These are phyloP conservation scores for Torrubiella hemipterigena DNA, from an alignment of 2,329 filamentous ascomycete genomes.

Conservation along the genomic window DNA sequence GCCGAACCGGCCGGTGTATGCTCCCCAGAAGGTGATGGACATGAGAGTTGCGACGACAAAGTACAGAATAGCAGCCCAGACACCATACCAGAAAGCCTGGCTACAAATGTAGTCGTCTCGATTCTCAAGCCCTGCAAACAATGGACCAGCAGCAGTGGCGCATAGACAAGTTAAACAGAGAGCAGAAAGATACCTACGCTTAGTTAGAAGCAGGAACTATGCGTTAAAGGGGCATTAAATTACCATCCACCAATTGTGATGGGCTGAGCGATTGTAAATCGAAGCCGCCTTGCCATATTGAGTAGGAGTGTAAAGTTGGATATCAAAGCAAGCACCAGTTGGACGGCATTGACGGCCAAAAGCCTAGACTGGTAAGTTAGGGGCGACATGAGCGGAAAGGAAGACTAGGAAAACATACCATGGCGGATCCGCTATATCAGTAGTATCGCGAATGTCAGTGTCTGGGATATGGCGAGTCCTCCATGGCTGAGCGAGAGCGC, in stretches of 20 bases:
- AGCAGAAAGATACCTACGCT: constrained; percentile 40
- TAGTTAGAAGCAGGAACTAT: background rate
- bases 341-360: constrained; percentile 63
- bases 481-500: constrained; percentile 74
- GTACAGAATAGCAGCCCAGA: constrained; percentile 71
- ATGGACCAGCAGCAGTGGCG: constrained; percentile 51
- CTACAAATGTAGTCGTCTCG: constrained; percentile 51
- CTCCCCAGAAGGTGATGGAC: constrained; percentile 68
- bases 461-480: constrained; percentile 42
- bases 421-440: constrained; percentile 50
- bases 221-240: background rate
- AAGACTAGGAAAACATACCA: constrained; percentile 39
- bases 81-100: constrained; percentile 77
- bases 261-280: constrained; percentile 73
- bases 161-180: constrained; percentile 55
- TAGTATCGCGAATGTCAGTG: constrained; percentile 33
- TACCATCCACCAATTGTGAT: constrained; percentile 75
- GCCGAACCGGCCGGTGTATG: constrained; percentile 55
- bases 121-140: constrained; percentile 21
- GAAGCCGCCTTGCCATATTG: constrained; percentile 72
- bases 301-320: constrained; percentile 75
- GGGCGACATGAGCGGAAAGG: background rate
- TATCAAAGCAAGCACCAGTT: constrained; percentile 61
- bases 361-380: constrained; percentile 33
- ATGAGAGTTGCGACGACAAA: constrained; percentile 67